phyloP scores from a whole-genome alignment of 169 alveolate genomes.

The Plasmodium cynomolgi region DNA sequence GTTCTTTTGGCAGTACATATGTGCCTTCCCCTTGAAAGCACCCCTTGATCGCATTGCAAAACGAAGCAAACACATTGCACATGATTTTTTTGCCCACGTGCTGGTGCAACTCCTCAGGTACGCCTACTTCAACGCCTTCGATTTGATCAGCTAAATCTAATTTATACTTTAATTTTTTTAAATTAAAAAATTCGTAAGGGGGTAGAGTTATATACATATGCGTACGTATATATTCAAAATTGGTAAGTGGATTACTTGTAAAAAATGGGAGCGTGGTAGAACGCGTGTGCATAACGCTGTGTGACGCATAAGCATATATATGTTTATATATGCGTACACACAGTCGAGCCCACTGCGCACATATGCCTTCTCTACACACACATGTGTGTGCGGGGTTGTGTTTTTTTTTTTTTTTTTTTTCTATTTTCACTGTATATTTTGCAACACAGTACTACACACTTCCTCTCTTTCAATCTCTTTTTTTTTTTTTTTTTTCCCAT shows the following conservation, averaged over 20 bases:
- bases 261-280: not conserved
- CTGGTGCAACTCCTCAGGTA: not conserved
- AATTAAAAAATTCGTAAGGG: slow-evolving; percentile 25
- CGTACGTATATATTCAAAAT: slow-evolving; percentile 20
- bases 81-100: not conserved
- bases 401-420: not conserved
- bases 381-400: not conserved
- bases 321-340: not conserved
- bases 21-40: not conserved
- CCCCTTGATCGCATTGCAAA: not conserved
- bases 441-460: not conserved
- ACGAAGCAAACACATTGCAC: not conserved
- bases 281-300: not conserved
- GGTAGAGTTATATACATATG: not conserved
- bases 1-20: not conserved
- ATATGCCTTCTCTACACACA: not conserved
- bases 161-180: slow-evolving; percentile 12
- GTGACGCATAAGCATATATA: not conserved
- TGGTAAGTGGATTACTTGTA: slow-evolving; percentile 19
- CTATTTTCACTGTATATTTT: not conserved
- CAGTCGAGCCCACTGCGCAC: not conserved
- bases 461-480: not conserved
- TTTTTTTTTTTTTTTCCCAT: slow-evolving; percentile 16
- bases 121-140: slow-evolving; percentile 34
- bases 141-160: not conserved